Evolutionary conservation across 441 rosid species (phyloP).

Genomic region (Iberis amara): DNA sequence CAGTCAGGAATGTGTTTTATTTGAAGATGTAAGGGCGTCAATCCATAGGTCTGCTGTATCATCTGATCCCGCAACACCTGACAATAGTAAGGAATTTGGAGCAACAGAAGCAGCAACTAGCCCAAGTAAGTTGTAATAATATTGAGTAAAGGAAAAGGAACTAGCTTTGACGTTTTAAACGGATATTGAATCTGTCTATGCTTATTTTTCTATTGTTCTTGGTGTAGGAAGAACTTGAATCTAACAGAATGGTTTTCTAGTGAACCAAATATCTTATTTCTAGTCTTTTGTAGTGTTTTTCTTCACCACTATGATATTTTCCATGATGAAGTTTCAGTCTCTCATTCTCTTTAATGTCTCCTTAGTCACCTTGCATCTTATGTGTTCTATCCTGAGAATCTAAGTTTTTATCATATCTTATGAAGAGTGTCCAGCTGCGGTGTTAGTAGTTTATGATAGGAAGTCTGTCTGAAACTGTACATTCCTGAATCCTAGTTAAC

Average conservation of each 20-base stretch:
- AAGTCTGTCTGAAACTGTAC: conserved; percentile 10
- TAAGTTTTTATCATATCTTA: neutral
- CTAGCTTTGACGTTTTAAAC: neutral
- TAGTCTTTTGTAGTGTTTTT: conserved; percentile 9
- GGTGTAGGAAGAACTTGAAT: neutral
- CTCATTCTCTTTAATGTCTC: neutral
- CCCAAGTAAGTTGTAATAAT: conserved; percentile 42
- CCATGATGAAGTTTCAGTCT: neutral
- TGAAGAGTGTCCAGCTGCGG: neutral
- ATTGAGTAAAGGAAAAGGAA: neutral
- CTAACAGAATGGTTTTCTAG: neutral
- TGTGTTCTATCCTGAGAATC: neutral
- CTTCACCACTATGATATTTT: neutral
- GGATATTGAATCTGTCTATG: neutral
- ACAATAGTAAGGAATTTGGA: conserved; percentile 29
- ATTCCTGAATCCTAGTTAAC: neutral
- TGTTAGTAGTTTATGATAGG: neutral
- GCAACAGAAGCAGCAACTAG: conserved; percentile 26
- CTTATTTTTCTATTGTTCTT: conserved; percentile 1
- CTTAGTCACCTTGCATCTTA: neutral
- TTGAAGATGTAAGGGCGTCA: conserved; percentile 74
- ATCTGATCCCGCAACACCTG: conserved; percentile 32
- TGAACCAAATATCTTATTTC: neutral
- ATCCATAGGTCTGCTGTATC: conserved; percentile 55
- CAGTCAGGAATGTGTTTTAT: conserved; percentile 52